phyloP scores from a whole-genome alignment of 805 yeast species.

The Teunomyces stri region DNA sequence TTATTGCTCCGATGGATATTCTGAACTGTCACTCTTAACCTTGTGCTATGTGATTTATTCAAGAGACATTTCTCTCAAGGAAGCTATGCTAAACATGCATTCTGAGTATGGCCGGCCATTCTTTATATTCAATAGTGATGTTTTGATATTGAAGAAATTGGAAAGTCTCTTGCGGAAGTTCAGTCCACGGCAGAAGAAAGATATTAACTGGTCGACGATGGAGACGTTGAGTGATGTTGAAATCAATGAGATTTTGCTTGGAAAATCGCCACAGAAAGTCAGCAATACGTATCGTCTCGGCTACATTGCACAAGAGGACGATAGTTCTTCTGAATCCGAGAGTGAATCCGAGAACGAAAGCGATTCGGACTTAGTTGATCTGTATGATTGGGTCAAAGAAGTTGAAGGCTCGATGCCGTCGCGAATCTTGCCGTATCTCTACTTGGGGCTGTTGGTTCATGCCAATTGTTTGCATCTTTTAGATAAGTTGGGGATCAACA shows the following conservation, averaged over 20 bases:
- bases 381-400: constrained; percentile 36
- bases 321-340: constrained; percentile 11
- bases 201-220: constrained; percentile 27
- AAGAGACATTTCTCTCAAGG: constrained; percentile 56
- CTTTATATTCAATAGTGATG: constrained; percentile 78
- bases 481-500: constrained; percentile 61
- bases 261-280: constrained; percentile 9
- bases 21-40: constrained; percentile 79
- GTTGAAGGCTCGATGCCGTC: constrained; percentile 78
- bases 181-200: constrained; percentile 46
- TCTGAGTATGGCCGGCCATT: constrained; percentile 69
- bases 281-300: constrained; percentile 18
- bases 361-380: constrained; percentile 9
- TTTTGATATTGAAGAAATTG: constrained; percentile 58
- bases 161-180: constrained; percentile 58
- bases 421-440: constrained; percentile 74
- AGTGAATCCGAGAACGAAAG: constrained; percentile 10
- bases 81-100: constrained; percentile 67
- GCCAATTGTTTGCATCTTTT: constrained; percentile 71
- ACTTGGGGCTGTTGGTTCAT: constrained; percentile 80
- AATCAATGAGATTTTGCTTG: constrained; percentile 34
- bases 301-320: constrained; percentile 24
- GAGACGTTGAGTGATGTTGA: constrained; percentile 30
- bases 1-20: constrained; percentile 87
- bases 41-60: constrained; percentile 71